phyloP scores from a whole-genome alignment of 805 yeast genomes.

The Yamadazyma insecticola region DNA sequence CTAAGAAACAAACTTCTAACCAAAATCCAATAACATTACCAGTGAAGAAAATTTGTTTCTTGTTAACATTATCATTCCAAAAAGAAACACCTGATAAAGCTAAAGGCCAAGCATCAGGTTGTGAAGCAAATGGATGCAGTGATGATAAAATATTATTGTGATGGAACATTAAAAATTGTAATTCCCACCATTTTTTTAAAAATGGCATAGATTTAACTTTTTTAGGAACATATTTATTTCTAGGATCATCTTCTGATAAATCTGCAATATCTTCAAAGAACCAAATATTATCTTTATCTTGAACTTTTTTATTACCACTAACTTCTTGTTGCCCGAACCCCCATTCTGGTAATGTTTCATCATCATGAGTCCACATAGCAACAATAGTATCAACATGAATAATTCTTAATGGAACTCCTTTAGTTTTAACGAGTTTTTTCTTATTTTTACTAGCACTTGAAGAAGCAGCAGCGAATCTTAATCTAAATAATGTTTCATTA shows the following conservation, averaged over 20 bases:
- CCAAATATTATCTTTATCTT: slow-evolving; percentile 72
- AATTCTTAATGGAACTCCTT: slow-evolving; percentile 62
- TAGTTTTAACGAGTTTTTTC: slow-evolving; percentile 57
- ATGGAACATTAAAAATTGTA: slow-evolving; percentile 83
- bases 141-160: slow-evolving; percentile 85
- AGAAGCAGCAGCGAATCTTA: slow-evolving; percentile 46
- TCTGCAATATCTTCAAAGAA: slow-evolving; percentile 62
- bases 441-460: slow-evolving; percentile 40
- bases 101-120: slow-evolving; percentile 89
- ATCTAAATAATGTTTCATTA: slow-evolving; percentile 74
- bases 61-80: slow-evolving; percentile 73
- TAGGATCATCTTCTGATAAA: slow-evolving; percentile 47
- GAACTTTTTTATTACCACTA: slow-evolving; percentile 84
- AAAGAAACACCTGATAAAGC: slow-evolving; percentile 89
- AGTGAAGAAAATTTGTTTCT: slow-evolving; percentile 78
- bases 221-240: slow-evolving; percentile 65
- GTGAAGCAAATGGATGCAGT: slow-evolving; percentile 94
- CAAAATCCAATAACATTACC: slow-evolving; percentile 94
- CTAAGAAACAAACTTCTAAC: slow-evolving; percentile 64
- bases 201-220: slow-evolving; percentile 62
- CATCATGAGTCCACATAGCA: slow-evolving; percentile 91
- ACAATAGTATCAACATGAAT: slow-evolving; percentile 85
- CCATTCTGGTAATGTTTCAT: slow-evolving; percentile 89
- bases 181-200: slow-evolving; percentile 82
- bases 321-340: slow-evolving; percentile 89